These are phyloP conservation scores for Zygoascus biomembranicola DNA, from an alignment of 805 yeast species.

Conservation along the genomic window DNA sequence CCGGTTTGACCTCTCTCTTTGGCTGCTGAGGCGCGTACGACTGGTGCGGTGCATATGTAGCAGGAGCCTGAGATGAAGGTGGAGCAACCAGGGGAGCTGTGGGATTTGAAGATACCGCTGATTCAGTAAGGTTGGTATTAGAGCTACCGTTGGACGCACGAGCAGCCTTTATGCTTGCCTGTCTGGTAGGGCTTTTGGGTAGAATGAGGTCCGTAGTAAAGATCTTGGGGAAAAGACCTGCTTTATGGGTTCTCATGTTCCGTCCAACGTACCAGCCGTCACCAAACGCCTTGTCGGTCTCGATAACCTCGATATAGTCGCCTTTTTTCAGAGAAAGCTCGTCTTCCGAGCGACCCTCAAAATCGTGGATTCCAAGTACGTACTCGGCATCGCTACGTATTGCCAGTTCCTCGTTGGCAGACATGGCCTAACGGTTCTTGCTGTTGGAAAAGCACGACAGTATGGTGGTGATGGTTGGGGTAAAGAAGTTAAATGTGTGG, in stretches of 20 bases:
- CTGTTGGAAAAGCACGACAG: too few species aligned
- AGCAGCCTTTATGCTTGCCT: not conserved
- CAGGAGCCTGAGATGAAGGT: not conserved
- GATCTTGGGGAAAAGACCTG: slow-evolving; percentile 85
- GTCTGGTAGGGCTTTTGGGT: slow-evolving; percentile 3
- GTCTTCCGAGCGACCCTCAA: slow-evolving; percentile 80
- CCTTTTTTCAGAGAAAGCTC: slow-evolving; percentile 76
- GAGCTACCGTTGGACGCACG: not conserved
- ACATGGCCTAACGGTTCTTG: not conserved
- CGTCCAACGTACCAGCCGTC: slow-evolving; percentile 97
- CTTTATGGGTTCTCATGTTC: slow-evolving; percentile 59
- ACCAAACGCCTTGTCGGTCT: slow-evolving; percentile 87
- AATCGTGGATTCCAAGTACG: slow-evolving; percentile 55
- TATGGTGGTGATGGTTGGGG: too few species aligned
- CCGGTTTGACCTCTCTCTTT: not conserved
- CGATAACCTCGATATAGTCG: slow-evolving; percentile 78
- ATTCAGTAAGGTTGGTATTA: not conserved
- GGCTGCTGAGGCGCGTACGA: not conserved
- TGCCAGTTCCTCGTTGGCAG: not conserved
- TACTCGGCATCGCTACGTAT: slow-evolving; percentile 7
- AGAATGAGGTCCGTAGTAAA: slow-evolving; percentile 52
- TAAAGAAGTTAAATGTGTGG: too few species aligned
- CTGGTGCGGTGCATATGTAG: not conserved
- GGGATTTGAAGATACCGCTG: not conserved
- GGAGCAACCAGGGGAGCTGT: not conserved